These are phyloP conservation scores for Phytophthora uliginosa DNA, from an alignment of 352 stramenopile genomes.

Conservation along the genomic window DNA sequence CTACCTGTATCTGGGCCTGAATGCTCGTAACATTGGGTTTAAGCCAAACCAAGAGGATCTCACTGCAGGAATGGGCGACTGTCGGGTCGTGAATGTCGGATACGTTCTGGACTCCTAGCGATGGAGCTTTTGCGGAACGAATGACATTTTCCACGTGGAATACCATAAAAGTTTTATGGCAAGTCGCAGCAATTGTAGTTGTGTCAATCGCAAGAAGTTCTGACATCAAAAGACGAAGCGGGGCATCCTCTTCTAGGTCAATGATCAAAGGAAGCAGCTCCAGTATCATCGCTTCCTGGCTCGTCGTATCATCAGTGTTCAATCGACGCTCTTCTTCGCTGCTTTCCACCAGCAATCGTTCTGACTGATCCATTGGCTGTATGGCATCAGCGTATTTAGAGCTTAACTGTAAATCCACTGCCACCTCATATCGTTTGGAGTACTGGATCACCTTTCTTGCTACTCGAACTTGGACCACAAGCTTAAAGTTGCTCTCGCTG, in stretches of 20 bases:
- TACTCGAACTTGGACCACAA: conserved; percentile 19
- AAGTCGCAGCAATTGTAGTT: neutral
- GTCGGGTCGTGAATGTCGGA: conserved; percentile 6
- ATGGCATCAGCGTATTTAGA: neutral
- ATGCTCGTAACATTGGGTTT: neutral
- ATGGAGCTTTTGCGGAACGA: conserved; percentile 10
- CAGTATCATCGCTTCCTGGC: neutral
- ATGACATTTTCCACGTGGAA: conserved; percentile 17
- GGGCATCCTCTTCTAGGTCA: conserved; percentile 9
- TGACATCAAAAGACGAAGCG: conserved; percentile 17
- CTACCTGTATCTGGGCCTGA: conserved; percentile 9
- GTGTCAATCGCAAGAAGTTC: conserved; percentile 2
- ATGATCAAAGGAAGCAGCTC: conserved; percentile 11
- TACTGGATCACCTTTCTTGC: conserved; percentile 8
- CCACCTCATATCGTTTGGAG: conserved; percentile 11
- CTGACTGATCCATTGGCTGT: neutral
- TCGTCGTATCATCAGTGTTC: neutral
- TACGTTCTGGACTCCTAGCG: conserved; percentile 18
- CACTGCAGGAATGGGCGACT: conserved; percentile 13
- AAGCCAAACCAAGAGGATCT: conserved; percentile 6
- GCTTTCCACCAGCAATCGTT: neutral
- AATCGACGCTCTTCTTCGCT: conserved; percentile 2
- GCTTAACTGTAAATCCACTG: neutral
- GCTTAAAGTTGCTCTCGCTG: conserved; percentile 13
- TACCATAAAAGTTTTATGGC: conserved; percentile 22